phyloP scores from a whole-genome alignment of 1,284 basidiomycete genomes.

The Trichosporon faecale region DNA sequence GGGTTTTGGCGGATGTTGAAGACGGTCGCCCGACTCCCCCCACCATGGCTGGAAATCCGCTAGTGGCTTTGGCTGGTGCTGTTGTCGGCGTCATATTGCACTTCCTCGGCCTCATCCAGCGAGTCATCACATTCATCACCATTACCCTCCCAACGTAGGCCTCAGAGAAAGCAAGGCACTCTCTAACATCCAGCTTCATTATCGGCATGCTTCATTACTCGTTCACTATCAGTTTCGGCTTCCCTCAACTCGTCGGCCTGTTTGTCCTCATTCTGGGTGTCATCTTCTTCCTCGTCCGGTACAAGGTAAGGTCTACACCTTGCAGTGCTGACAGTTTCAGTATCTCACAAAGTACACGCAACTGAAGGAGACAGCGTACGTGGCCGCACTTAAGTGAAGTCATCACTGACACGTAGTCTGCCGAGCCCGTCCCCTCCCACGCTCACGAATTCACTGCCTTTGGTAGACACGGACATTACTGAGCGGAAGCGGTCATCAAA shows the following conservation, averaged over 20 bases:
- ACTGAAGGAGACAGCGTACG: conserved; percentile 73
- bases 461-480: conserved; percentile 57
- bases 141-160: conserved; percentile 68
- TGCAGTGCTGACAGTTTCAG: conserved; percentile 18
- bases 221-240: conserved; percentile 82
- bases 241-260: conserved; percentile 78
- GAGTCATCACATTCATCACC: conserved; percentile 69
- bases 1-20: background rate
- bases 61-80: conserved; percentile 73
- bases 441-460: conserved; percentile 35
- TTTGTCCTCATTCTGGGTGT: conserved; percentile 65
- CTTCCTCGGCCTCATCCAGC: conserved; percentile 70
- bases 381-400: conserved; percentile 19
- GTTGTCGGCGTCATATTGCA: conserved; percentile 80
- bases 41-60: conserved; percentile 54
- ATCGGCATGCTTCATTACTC: conserved; percentile 74
- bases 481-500: conserved; percentile 62
- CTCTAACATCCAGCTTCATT: conserved; percentile 46
- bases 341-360: conserved; percentile 60
- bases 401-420: conserved; percentile 18
- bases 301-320: conserved; percentile 69
- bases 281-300: conserved; percentile 78
- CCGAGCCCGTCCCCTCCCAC: conserved; percentile 40
- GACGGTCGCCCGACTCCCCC: conserved; percentile 17
- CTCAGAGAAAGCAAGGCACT: conserved; percentile 32